Base-by-base conservation (phyloP, 2,329 filamentous ascomycete species). In the Ascochyta viciae-villosae region DNA sequence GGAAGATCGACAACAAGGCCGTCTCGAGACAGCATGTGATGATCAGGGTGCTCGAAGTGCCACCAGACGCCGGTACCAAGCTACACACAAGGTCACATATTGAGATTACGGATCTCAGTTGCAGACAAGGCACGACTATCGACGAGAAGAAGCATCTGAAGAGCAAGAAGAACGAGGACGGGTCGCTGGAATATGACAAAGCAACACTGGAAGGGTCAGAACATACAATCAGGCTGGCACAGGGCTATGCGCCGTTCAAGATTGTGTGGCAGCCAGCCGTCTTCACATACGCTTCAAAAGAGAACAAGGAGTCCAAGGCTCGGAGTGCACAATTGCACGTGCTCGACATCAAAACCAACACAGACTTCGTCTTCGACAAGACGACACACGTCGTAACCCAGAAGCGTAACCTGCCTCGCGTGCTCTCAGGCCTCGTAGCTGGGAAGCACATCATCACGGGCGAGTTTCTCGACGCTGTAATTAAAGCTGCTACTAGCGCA, bases 371-470 rank as follows among this genome's bases (percentile, higher is more conserved):
- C 23, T 78, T 83, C 24, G 82, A 80, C 15, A 78, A 84, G 26
- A 97, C 94, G 0, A 96, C 94, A 0, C 93, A 98, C 74, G 89
- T 96, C 10, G 87, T 98, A 31, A 88, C 91, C 7, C 90, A 87
- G 73, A 97, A 96, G 76, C 85, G 95, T 43, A 99, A 98, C 73
- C 94, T 92, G 0, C 85, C 93, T 0, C 92, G 92, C 63, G 91
- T 91, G 0, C 81, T 99, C 2, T 92, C 96, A 70, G 94, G 91
- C 2, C 81, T 99, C 9, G 88, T 97, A 34, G 90, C 92, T 66
- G 92, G 86, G 13, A 89, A 85, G 74, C 86, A 87, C 64, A 88
- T 98, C 38, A 92, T 98, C 10, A 86, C 86, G 3, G 82, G 85
- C 33, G 80, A 84, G 0, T 98, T 90, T 64, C 80, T 96, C 13